Evolutionary conservation across 2,329 filamentous ascomycete species (phyloP).

Genomic region (Purpureocillium takamizusanense): DNA sequence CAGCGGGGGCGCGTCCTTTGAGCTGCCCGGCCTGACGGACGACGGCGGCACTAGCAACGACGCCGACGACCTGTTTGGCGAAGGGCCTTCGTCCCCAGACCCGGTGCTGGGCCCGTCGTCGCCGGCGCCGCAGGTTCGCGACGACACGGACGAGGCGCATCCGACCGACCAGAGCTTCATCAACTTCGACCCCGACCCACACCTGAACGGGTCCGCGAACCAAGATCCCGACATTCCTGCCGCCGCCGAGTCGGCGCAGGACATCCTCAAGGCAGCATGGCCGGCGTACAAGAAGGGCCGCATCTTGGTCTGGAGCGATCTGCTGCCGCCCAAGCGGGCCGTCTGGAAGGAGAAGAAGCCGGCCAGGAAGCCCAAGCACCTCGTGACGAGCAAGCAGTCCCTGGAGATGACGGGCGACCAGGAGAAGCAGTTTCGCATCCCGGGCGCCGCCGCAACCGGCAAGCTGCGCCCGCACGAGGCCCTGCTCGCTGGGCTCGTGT

Average conservation of each 20-base stretch:
- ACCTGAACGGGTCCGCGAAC: constrained; percentile 35
- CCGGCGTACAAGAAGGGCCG: constrained; percentile 71
- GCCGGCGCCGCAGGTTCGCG: constrained; percentile 32
- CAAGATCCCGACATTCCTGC: constrained; percentile 57
- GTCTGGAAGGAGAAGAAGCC: constrained; percentile 73
- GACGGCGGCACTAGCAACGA: constrained; percentile 52
- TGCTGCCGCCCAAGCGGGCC: constrained; percentile 74
- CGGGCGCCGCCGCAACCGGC: constrained; percentile 47
- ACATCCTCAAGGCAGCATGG: constrained; percentile 71
- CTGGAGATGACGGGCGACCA: constrained; percentile 81
- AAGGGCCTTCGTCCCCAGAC: constrained; percentile 43
- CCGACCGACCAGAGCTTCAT: constrained; percentile 28
- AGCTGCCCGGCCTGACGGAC: constrained; percentile 47
- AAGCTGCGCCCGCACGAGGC: constrained; percentile 47
- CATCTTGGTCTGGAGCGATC: constrained; percentile 68
- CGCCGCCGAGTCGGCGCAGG: constrained; percentile 62
- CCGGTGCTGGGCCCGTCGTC: constrained; percentile 32
- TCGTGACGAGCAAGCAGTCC: constrained; percentile 80
- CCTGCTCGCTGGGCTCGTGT: constrained; percentile 38
- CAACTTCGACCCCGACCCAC: constrained; percentile 39
- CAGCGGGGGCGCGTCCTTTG: constrained; percentile 29
- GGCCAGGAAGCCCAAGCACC: constrained; percentile 66
- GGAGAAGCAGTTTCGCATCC: constrained; percentile 75
- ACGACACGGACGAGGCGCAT: constrained; percentile 25
- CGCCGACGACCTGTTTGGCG: constrained; percentile 62